A percentile compares a stretch with the other conserved stretches of the same genome.
Conservation (phyloP, 208 protist species). For the Sergeia podlipaevii region DNA sequence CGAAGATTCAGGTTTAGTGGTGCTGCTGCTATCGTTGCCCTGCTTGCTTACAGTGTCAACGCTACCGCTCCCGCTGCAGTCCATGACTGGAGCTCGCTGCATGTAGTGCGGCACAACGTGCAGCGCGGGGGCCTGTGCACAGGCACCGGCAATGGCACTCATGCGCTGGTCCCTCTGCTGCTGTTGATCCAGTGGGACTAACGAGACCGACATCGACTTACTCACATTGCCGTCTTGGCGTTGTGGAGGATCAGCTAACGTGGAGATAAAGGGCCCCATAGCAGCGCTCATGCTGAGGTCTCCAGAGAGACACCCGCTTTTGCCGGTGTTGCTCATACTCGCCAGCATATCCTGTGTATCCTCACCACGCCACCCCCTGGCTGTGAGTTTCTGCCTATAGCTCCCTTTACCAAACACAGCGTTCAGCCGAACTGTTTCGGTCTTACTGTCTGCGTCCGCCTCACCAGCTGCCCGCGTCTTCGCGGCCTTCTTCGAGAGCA, state of each 20-base stretch:
- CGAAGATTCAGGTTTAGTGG: background rate
- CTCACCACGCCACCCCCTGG: conserved; percentile 12
- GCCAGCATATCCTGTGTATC: background rate
- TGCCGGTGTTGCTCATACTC: background rate
- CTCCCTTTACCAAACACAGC: conserved; percentile 15
- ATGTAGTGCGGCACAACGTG: conserved; percentile 30
- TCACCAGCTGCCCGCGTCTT: background rate
- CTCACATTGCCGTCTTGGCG: background rate
- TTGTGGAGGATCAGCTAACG: no score
- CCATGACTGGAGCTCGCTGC: conserved; percentile 5
- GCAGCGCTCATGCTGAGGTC: no score
- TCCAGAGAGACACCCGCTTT: no score
- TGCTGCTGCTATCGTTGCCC: background rate
- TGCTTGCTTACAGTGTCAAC: conserved; percentile 5
- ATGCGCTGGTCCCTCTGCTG: no score
- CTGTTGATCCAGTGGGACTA: background rate
- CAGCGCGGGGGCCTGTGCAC: conserved; percentile 9
- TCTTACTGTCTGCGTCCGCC: background rate
- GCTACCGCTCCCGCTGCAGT: background rate
- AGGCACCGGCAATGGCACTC: no score
- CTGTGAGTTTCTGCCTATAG: conserved; percentile 12
- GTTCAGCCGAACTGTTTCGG: conserved; percentile 11
- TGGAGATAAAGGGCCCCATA: no score
- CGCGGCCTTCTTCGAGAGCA: conserved; percentile 14
- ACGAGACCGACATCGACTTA: background rate